Evolutionary conservation across 352 stramenopile genomes (phyloP).

Genomic region (Pythium apleroticum): DNA sequence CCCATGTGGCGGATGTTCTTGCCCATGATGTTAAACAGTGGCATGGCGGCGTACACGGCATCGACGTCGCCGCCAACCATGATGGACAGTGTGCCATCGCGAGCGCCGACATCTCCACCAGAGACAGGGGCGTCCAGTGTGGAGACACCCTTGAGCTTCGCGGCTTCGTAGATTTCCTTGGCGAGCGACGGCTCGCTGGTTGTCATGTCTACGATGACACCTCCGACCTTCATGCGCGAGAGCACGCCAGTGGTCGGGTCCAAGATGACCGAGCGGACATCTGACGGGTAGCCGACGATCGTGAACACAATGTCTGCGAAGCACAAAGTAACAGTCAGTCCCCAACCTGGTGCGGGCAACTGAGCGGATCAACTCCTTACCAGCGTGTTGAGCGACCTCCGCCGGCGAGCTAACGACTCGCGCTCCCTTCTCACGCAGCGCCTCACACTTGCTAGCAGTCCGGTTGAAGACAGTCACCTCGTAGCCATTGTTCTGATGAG

Average conservation of each 20-base stretch:
- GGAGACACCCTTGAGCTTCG: constrained; percentile 68
- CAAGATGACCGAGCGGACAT: constrained; percentile 78
- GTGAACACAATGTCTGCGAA: constrained; percentile 86
- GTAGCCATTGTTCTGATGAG: constrained; percentile 72
- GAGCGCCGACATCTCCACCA: constrained; percentile 86
- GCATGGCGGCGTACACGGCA: constrained; percentile 75
- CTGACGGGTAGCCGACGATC: constrained; percentile 87
- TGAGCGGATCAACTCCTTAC: constrained; percentile 21
- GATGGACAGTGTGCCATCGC: constrained; percentile 85
- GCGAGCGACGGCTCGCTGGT: constrained; percentile 87
- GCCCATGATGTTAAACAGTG: constrained; percentile 87
- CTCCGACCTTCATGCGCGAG: constrained; percentile 68
- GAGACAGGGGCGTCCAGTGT: constrained; percentile 85
- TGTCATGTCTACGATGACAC: constrained; percentile 91
- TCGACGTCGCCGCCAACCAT: constrained; percentile 90
- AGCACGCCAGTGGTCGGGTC: constrained; percentile 66
- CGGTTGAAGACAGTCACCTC: constrained; percentile 87
- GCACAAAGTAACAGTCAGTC: not conserved
- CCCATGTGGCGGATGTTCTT: constrained; percentile 91
- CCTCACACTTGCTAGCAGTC: constrained; percentile 79
- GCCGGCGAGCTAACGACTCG: constrained; percentile 69
- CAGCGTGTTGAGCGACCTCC: constrained; percentile 75
- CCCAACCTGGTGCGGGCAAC: not conserved
- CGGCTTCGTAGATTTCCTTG: constrained; percentile 82
- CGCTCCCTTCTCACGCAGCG: constrained; percentile 73